A percentile compares a stretch with the other conserved stretches of the same genome.
Evolutionary conservation across 2,329 filamentous ascomycete species (phyloP).

Genomic region (Mariannaea elegans): DNA sequence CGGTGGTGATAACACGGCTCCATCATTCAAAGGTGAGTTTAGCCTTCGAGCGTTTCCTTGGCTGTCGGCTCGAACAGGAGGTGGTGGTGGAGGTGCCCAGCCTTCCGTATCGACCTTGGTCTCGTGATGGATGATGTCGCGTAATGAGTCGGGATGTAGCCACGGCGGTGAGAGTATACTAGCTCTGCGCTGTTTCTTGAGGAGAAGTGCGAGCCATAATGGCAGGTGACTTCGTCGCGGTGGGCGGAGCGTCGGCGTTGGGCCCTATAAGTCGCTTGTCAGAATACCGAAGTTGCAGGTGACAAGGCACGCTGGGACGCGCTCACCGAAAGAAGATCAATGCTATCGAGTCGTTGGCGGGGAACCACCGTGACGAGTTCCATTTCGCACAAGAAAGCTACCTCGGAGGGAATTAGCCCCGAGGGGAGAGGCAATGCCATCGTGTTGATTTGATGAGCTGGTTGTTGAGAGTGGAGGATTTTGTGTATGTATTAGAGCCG

Average conservation of each 20-base stretch:
- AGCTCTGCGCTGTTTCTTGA: slow-evolving; percentile 92
- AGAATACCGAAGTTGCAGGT: slow-evolving; percentile 27
- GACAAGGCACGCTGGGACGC: slow-evolving; percentile 28
- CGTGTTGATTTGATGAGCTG: slow-evolving; percentile 3
- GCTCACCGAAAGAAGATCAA: slow-evolving; percentile 86
- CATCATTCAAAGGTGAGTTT: slow-evolving; percentile 38
- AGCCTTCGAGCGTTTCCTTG: slow-evolving; percentile 53
- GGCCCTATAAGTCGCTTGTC: slow-evolving; percentile 65
- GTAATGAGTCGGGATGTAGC: slow-evolving; percentile 81
- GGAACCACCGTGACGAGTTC: slow-evolving; percentile 93
- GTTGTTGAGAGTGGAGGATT: slow-evolving; percentile 15
- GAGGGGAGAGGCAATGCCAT: slow-evolving; percentile 62
- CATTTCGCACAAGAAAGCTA: slow-evolving; percentile 97
- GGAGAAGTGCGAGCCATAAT: slow-evolving; percentile 92
- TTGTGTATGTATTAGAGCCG: slow-evolving; percentile 15
- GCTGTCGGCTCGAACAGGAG: slow-evolving; percentile 62
- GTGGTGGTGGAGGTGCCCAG: slow-evolving; percentile 80
- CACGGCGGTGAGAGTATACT: slow-evolving; percentile 93
- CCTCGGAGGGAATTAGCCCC: slow-evolving; percentile 82
- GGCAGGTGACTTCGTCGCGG: slow-evolving; percentile 83
- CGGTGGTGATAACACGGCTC: slow-evolving; percentile 68
- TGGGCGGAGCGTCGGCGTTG: slow-evolving; percentile 78
- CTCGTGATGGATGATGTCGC: slow-evolving; percentile 82
- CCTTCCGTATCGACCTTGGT: slow-evolving; percentile 74
- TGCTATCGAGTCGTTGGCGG: slow-evolving; percentile 85